A percentile compares a stretch with the other conserved stretches of the same genome.
Evolutionary conservation across 2,329 filamentous ascomycete genomes (phyloP).

Genomic region (Geoglossum cookeanum): DNA sequence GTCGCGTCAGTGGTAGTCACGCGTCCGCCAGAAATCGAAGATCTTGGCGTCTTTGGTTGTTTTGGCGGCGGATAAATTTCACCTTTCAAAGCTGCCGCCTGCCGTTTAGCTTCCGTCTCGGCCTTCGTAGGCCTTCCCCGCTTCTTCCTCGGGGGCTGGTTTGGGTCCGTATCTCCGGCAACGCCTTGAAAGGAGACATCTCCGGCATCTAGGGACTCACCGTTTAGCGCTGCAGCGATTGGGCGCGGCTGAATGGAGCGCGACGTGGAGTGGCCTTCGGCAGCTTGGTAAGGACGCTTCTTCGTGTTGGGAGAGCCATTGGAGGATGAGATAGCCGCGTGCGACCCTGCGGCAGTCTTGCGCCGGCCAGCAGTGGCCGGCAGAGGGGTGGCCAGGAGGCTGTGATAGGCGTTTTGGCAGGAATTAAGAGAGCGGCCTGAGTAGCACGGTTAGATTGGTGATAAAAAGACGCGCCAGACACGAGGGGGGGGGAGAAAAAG

Average conservation of each 20-base stretch:
- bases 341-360: neutral
- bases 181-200: neutral
- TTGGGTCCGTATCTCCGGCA: conserved; percentile 1
- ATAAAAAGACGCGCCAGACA: neutral
- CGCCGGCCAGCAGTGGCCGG: neutral
- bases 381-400: neutral
- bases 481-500: neutral
- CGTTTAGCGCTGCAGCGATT: conserved; percentile 3
- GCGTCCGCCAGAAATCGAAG: neutral
- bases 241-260: conserved; percentile 4
- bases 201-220: neutral
- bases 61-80: conserved; percentile 6
- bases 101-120: conserved; percentile 4
- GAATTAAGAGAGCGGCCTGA: conserved; percentile 4
- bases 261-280: neutral
- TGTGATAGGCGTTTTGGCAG: conserved; percentile 2
- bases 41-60: neutral
- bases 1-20: neutral
- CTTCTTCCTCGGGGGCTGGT: conserved; percentile 5
- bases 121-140: conserved; percentile 6
- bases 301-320: neutral
- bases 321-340: neutral
- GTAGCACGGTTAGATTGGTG: neutral
- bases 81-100: conserved; percentile 2
- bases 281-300: conserved; percentile 1